Evolutionary conservation across 73 alveolate species (phyloP).

Genomic region (Stentor coeruleus): DNA sequence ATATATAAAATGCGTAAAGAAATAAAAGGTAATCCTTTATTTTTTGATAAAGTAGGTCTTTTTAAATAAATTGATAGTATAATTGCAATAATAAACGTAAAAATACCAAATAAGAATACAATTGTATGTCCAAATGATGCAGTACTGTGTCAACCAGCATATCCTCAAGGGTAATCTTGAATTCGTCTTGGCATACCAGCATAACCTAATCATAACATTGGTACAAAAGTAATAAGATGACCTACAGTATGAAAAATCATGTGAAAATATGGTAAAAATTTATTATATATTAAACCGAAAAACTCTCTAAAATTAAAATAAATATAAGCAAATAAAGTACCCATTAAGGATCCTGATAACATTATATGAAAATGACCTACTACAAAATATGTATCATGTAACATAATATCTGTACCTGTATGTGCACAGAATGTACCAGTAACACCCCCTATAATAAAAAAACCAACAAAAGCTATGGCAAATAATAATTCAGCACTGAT

Average conservation of each 20-base stretch:
- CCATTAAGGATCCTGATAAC: constrained; percentile 38
- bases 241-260: constrained; percentile 24
- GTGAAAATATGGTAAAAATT: constrained; percentile 29
- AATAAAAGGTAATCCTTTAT: constrained; percentile 4
- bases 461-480: constrained; percentile 30
- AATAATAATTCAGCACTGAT: constrained; percentile 19
- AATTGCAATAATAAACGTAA: not conserved
- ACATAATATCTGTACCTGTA: constrained; percentile 31
- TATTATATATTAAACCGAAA: constrained; percentile 24
- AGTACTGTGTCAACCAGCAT: constrained; percentile 37
- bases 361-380: constrained; percentile 37
- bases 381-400: constrained; percentile 37
- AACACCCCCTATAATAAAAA: constrained; percentile 31
- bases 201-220: constrained; percentile 37
- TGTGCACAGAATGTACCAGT: constrained; percentile 33
- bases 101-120: constrained; percentile 11
- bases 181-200: constrained; percentile 45
- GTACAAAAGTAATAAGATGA: constrained; percentile 24
- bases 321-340: not conserved
- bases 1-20: not conserved
- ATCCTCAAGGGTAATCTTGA: constrained; percentile 32
- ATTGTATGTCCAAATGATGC: constrained; percentile 33
- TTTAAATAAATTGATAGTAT: not conserved
- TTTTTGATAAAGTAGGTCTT: not conserved
- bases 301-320: constrained; percentile 31